phyloP scores from a whole-genome alignment of 805 yeast species.

The Candida xyloterini region DNA sequence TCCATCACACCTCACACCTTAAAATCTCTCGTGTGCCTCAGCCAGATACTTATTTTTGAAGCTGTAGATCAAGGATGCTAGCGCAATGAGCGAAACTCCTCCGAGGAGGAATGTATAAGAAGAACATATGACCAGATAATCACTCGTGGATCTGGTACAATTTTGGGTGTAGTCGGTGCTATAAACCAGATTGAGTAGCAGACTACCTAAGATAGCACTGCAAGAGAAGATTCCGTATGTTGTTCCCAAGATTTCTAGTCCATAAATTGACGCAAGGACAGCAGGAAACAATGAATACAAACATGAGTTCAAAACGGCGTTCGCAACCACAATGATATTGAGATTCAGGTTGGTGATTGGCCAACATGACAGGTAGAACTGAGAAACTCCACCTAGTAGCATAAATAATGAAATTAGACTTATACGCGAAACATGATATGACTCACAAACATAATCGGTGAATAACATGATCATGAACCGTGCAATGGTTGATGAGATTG shows the following conservation, averaged over 20 bases:
- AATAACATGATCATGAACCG: conserved; percentile 65
- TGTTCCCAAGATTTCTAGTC: conserved; percentile 82
- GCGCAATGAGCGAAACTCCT: conserved; percentile 24
- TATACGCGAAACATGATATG: conserved; percentile 27
- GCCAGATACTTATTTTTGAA: conserved; percentile 23
- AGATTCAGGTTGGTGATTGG: conserved; percentile 18
- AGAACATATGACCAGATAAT: conserved; percentile 32
- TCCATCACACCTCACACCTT: conserved; percentile 7
- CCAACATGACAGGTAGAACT: conserved; percentile 29
- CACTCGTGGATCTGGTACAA: conserved; percentile 25
- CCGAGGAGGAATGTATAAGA: conserved; percentile 32
- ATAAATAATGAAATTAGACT: conserved; percentile 27
- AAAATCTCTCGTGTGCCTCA: conserved; percentile 28
- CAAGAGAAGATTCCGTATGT: conserved; percentile 89
- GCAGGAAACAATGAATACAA: conserved; percentile 86
- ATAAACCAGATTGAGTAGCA: conserved; percentile 58
- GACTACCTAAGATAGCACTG: conserved; percentile 53
- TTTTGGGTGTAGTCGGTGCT: conserved; percentile 59
- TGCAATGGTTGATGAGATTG: conserved; percentile 65
- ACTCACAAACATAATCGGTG: conserved; percentile 55
- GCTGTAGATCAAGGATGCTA: conserved; percentile 23
- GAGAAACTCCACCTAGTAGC: conserved; percentile 27
- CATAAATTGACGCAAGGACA: conserved; percentile 80
- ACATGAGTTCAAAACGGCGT: conserved; percentile 58
- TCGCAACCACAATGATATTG: conserved; percentile 22